Evolutionary conservation across 2,329 filamentous ascomycete species (phyloP).

Genomic region (Colletotrichum endophyticum): DNA sequence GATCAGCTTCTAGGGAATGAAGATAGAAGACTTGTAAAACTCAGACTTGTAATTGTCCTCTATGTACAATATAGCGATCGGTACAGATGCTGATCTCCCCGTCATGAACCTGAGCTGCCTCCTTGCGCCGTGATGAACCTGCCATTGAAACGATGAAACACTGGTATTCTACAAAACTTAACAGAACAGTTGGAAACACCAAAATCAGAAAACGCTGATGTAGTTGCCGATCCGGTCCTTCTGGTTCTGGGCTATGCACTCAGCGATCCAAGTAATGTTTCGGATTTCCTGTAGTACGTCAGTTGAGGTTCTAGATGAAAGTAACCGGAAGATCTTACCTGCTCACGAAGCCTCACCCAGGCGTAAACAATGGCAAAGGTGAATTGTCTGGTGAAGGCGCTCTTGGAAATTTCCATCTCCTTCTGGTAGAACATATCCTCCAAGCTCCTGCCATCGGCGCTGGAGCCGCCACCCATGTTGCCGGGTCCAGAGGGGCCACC

Average conservation of each 20-base stretch:
- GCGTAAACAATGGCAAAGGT: constrained; percentile 94
- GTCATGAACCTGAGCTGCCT: constrained; percentile 22
- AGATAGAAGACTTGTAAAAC: constrained; percentile 42
- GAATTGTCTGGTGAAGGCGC: constrained; percentile 94
- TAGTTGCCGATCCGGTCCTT: constrained; percentile 99
- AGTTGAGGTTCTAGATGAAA: constrained; percentile 33
- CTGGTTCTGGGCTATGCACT: constrained; percentile 99
- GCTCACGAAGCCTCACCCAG: constrained; percentile 96
- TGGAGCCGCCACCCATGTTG: constrained; percentile 83
- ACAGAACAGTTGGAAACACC: constrained; percentile 27
- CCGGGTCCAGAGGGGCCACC: constrained; percentile 75
- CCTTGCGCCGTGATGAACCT: constrained; percentile 39
- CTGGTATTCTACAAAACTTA: constrained; percentile 48
- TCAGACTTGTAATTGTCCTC: constrained; percentile 44
- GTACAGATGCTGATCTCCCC: constrained; percentile 24
- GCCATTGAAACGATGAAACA: constrained; percentile 19
- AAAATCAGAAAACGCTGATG: constrained; percentile 86
- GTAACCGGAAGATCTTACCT: constrained; percentile 65
- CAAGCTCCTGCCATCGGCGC: constrained; percentile 83
- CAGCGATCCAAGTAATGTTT: constrained; percentile 99
- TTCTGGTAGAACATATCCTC: constrained; percentile 99
- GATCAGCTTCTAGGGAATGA: constrained; percentile 68
- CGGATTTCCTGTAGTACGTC: constrained; percentile 81
- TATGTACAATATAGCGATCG: constrained; percentile 53
- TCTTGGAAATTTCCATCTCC: constrained; percentile 98